These are phyloP conservation scores for Orbilia oligospora DNA, from an alignment of 2,329 filamentous ascomycete genomes.

Conservation along the genomic window DNA sequence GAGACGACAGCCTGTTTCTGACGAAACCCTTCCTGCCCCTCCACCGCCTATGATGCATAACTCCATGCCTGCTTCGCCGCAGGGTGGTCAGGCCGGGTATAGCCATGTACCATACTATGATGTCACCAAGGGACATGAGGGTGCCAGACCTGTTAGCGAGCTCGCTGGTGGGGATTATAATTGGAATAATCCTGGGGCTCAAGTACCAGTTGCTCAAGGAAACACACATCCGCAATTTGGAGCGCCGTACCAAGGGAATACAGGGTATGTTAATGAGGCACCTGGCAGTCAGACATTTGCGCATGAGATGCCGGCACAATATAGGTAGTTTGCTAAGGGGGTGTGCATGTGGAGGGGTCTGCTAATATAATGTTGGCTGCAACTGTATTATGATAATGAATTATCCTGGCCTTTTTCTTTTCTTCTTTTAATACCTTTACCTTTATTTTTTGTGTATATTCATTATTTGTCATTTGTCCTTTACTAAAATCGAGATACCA, in stretches of 20 bases:
- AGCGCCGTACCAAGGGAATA: slow-evolving; percentile 24
- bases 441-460: neutral
- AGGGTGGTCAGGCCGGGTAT: slow-evolving; percentile 16
- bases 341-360: neutral
- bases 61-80: slow-evolving; percentile 8
- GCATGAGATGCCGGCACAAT: slow-evolving; percentile 38
- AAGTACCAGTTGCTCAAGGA: slow-evolving; percentile 10
- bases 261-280: slow-evolving; percentile 7
- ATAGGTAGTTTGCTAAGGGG: neutral
- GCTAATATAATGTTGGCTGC: neutral
- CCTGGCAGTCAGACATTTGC: slow-evolving; percentile 24
- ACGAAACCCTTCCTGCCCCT: slow-evolving; percentile 13
- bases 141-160: slow-evolving; percentile 18
- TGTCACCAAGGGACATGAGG: slow-evolving; percentile 14
- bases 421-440: neutral
- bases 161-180: slow-evolving; percentile 14
- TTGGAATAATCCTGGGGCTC: slow-evolving; percentile 7
- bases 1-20: slow-evolving; percentile 2
- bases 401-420: neutral
- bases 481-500: slow-evolving; percentile 5
- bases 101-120: slow-evolving; percentile 33
- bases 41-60: slow-evolving; percentile 45
- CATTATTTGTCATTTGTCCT: neutral
- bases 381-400: slow-evolving; percentile 24
- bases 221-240: slow-evolving; percentile 10